These are phyloP conservation scores for Pleurotus giganteus DNA, from an alignment of 768 basidiomycete genomes.

Conservation along the genomic window DNA sequence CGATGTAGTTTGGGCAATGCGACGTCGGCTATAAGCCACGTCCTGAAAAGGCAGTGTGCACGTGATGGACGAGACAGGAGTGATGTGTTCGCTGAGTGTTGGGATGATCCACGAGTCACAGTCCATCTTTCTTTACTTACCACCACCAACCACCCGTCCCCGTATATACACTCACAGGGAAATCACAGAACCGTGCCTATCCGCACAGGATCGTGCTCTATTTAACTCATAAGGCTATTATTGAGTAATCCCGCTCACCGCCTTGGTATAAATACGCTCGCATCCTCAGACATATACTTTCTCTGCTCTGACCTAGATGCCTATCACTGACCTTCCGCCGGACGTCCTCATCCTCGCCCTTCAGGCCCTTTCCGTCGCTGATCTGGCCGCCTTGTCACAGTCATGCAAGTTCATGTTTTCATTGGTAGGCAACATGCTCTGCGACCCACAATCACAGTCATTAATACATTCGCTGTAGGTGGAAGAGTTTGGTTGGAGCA, in stretches of 20 bases:
- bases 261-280: constrained; percentile 1
- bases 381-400: constrained; percentile 39
- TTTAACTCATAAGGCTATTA: not conserved
- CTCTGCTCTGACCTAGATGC: not conserved
- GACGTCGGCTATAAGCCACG: not conserved
- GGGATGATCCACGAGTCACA: too few species aligned
- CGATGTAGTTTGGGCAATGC: not conserved
- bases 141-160: too few species aligned
- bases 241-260: not conserved
- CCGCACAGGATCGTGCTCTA: not conserved
- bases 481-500: constrained; percentile 58
- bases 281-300: not conserved
- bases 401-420: constrained; percentile 36
- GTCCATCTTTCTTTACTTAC: too few species aligned
- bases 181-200: not conserved
- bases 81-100: not conserved
- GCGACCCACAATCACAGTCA: constrained; percentile 1
- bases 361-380: constrained; percentile 39
- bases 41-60: not conserved
- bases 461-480: constrained; percentile 40
- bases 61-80: not conserved
- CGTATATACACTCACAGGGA: too few species aligned
- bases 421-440: constrained; percentile 38
- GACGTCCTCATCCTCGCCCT: constrained; percentile 59
- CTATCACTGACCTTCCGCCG: constrained; percentile 38